A percentile compares a stretch with the other conserved stretches of the same genome.
Evolutionary conservation across 2,329 filamentous ascomycete genomes (phyloP).

Genomic region (Purpureocillium takamizusanense): DNA sequence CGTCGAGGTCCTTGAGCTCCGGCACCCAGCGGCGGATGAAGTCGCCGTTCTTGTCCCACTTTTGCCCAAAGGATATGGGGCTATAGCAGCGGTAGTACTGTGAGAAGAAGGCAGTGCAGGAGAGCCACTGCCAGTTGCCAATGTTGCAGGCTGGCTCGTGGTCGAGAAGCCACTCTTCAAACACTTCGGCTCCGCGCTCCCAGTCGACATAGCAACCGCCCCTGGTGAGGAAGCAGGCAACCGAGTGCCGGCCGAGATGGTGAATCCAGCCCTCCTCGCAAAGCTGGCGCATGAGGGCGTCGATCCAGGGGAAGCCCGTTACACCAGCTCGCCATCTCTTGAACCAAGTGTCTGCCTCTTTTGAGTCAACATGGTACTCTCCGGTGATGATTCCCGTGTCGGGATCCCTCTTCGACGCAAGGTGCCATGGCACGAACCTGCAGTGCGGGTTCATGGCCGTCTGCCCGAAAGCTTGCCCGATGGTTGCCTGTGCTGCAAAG

Average conservation of each 20-base stretch:
- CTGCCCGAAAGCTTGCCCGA: conserved; percentile 56
- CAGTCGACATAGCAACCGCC: conserved; percentile 72
- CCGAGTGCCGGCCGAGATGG: conserved; percentile 67
- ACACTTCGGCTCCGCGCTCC: conserved; percentile 71
- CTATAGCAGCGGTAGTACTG: conserved; percentile 65
- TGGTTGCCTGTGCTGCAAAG: conserved; percentile 63
- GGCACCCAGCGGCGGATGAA: conserved; percentile 60
- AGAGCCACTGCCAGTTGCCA: conserved; percentile 73
- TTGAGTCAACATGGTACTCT: conserved; percentile 54
- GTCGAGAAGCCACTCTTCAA: conserved; percentile 67
- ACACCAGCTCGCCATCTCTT: conserved; percentile 57
- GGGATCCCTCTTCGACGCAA: conserved; percentile 50
- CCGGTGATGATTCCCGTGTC: conserved; percentile 41
- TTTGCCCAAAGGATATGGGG: conserved; percentile 63
- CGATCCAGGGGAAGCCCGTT: conserved; percentile 75
- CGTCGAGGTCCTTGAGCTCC: conserved; percentile 51
- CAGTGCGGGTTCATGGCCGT: conserved; percentile 56
- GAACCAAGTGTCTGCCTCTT: conserved; percentile 56
- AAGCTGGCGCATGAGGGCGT: conserved; percentile 71
- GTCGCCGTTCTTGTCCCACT: conserved; percentile 62
- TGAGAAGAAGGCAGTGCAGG: conserved; percentile 65
- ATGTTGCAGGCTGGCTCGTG: conserved; percentile 66
- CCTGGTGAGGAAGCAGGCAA: conserved; percentile 72
- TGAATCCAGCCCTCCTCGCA: conserved; percentile 69
- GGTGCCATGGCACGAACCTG: conserved; percentile 72